These are phyloP conservation scores for Pythium brassicae DNA, from an alignment of 352 stramenopile genomes.

Conservation along the genomic window DNA sequence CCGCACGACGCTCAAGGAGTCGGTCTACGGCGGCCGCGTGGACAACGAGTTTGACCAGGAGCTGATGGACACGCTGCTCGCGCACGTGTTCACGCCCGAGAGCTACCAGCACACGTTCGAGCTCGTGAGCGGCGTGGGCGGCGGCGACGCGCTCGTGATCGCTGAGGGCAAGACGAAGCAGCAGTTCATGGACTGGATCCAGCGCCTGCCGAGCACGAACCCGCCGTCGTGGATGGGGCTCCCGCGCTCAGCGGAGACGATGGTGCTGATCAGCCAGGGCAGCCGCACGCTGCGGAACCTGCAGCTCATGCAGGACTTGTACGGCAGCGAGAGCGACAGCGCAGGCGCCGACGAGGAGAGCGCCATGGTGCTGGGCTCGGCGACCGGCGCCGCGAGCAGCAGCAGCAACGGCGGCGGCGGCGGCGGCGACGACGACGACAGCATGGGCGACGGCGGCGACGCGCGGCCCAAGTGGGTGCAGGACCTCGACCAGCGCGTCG, in stretches of 20 bases:
- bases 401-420: slow-evolving; percentile 21
- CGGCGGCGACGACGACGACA: slow-evolving; percentile 17
- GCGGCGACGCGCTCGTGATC: slow-evolving; percentile 53
- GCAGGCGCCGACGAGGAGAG: slow-evolving; percentile 43
- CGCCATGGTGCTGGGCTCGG: slow-evolving; percentile 43
- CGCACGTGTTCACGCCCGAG: slow-evolving; percentile 91
- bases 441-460: slow-evolving; percentile 29
- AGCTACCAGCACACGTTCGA: slow-evolving; percentile 91
- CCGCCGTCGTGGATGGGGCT: slow-evolving; percentile 92
- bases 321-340: slow-evolving; percentile 51
- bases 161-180: slow-evolving; percentile 89
- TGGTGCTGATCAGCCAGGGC: slow-evolving; percentile 83
- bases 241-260: slow-evolving; percentile 88
- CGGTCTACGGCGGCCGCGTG: slow-evolving; percentile 97
- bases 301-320: slow-evolving; percentile 79
- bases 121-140: slow-evolving; percentile 40
- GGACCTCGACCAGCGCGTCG: slow-evolving; percentile 68
- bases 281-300: slow-evolving; percentile 75
- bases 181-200: slow-evolving; percentile 90
- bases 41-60: slow-evolving; percentile 96
- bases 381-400: not conserved
- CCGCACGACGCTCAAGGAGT: slow-evolving; percentile 94
- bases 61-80: slow-evolving; percentile 93
- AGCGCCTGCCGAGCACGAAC: slow-evolving; percentile 85
- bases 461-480: slow-evolving; percentile 77